A percentile compares a stretch with the other conserved stretches of the same genome.
phyloP scores from a whole-genome alignment of 2,329 filamentous ascomycete genomes.

The Paraconiothyrium brasiliense region DNA sequence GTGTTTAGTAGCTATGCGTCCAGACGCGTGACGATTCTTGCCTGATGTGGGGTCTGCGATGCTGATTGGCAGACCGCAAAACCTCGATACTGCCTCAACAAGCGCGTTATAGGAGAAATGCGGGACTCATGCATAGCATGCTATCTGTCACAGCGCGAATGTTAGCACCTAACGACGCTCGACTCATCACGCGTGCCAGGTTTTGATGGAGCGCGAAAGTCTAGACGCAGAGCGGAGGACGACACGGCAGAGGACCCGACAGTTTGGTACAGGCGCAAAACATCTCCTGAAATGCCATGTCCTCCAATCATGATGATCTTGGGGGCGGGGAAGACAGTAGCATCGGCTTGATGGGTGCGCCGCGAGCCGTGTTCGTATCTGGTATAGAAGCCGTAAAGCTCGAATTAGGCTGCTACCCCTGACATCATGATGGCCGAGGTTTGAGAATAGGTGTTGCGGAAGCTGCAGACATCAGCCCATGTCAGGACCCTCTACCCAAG shows the following conservation, averaged over 20 bases:
- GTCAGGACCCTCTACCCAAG: constrained; percentile 41
- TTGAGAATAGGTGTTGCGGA: constrained; percentile 24
- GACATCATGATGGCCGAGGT: constrained; percentile 40
- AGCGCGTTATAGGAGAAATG: neutral
- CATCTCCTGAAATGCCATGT: constrained; percentile 26
- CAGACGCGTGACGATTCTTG: constrained; percentile 14
- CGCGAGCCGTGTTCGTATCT: constrained; percentile 29
- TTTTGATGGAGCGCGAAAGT: constrained; percentile 23
- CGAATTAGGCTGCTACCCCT: constrained; percentile 34
- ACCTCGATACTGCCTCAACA: neutral
- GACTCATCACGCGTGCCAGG: constrained; percentile 27
- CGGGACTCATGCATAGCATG: constrained; percentile 81
- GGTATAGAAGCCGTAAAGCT: constrained; percentile 28
- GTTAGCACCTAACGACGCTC: neutral
- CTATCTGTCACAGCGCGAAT: constrained; percentile 71
- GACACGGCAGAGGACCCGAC: constrained; percentile 28
- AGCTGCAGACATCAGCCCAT: constrained; percentile 50
- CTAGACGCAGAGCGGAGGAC: constrained; percentile 18
- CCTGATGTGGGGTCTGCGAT: neutral
- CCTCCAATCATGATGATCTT: constrained; percentile 21
- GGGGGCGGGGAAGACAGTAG: constrained; percentile 17
- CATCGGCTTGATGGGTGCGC: constrained; percentile 22
- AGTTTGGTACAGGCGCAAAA: constrained; percentile 23
- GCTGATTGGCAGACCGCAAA: constrained; percentile 1
- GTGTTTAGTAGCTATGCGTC: constrained; percentile 21